Conservation (phyloP, 2,329 filamentous ascomycete species). For the Teratosphaeria viscida region DNA sequence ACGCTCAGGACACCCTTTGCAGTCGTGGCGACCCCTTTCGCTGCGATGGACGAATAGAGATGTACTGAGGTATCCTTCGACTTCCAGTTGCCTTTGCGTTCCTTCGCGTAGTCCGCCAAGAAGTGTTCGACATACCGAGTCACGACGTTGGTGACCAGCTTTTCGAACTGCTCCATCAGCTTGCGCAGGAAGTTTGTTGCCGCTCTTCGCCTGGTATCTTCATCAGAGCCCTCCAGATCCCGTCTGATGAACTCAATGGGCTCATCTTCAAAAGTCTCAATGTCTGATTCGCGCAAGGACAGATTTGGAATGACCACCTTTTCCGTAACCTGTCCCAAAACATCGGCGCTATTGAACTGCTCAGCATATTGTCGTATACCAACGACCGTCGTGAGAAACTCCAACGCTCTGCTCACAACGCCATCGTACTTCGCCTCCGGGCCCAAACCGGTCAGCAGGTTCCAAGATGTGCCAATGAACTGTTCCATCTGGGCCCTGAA, state of each 20-base stretch:
- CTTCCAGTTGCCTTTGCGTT: constrained; percentile 69
- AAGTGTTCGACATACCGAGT: constrained; percentile 80
- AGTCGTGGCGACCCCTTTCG: constrained; percentile 78
- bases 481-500: constrained; percentile 70
- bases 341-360: constrained; percentile 72
- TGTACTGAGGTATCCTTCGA: constrained; percentile 98
- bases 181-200: constrained; percentile 90
- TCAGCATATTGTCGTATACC: constrained; percentile 66
- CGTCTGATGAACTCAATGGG: constrained; percentile 95
- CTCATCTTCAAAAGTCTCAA: constrained; percentile 96
- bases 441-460: constrained; percentile 74
- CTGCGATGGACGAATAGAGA: constrained; percentile 85
- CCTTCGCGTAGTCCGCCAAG: constrained; percentile 61
- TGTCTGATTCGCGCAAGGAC: constrained; percentile 79
- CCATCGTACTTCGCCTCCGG: constrained; percentile 87
- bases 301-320: constrained; percentile 94
- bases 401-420: constrained; percentile 84
- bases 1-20: constrained; percentile 84
- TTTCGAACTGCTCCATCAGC: constrained; percentile 80
- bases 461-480: constrained; percentile 88
- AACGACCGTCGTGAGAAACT: constrained; percentile 86
- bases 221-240: constrained; percentile 92
- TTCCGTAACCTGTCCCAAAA: constrained; percentile 79
- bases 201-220: constrained; percentile 80
- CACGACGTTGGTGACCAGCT: constrained; percentile 75